Base-by-base conservation (phyloP, 352 stramenopile genomes). In the Phytophthora colocasiae region DNA sequence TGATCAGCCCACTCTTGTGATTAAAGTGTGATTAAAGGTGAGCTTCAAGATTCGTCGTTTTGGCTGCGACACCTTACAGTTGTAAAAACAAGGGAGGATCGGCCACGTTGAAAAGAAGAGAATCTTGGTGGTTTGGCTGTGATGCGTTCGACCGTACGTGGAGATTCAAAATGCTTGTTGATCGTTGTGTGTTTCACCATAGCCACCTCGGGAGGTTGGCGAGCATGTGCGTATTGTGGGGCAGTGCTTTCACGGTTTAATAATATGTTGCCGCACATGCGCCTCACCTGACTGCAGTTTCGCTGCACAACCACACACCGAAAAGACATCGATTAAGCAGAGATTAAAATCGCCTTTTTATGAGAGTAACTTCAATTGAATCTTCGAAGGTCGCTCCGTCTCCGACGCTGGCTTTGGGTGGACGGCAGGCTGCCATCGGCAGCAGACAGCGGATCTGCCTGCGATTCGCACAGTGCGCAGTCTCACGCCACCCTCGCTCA, bases 301-400 rank as follows among this genome's bases (percentile, higher is more conserved):
- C 31, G 8, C 31, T 36, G 31, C n/a, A 22, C 38, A 43, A 43
- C 14, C 3, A 15, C 38, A 43, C 38, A 43, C 38, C 38, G 38
- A 43, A 43, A 22, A 43, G n/a, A 19, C n/a, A 22, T 43, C 38
- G 38, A 43, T 43, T 43, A 43, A 43, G 38, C n/a, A 8, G 38
- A 43, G 38, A 43, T 43, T 43, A 43, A 22, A 43, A 43, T 43
- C 38, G 38, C 7, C 38, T 43, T 43, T 43, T 43, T 43, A 43
- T 43, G 14, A 11, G 22, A 43, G 14, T 8, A 43, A 22, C 38
- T 43, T 43, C 38, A 43, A 43, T n/a, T n/a, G 14, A 19, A 43
- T 43, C 38, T n/a, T 22, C 38, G n/a, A 19, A 7, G 38, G n/a
- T 6, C 38, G 38, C 38, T n/a, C 14, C 22, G 22, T 43, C 38